These are phyloP conservation scores for Ilex paraguariensis DNA, from an alignment of 305 asterid species.

Conservation along the genomic window DNA sequence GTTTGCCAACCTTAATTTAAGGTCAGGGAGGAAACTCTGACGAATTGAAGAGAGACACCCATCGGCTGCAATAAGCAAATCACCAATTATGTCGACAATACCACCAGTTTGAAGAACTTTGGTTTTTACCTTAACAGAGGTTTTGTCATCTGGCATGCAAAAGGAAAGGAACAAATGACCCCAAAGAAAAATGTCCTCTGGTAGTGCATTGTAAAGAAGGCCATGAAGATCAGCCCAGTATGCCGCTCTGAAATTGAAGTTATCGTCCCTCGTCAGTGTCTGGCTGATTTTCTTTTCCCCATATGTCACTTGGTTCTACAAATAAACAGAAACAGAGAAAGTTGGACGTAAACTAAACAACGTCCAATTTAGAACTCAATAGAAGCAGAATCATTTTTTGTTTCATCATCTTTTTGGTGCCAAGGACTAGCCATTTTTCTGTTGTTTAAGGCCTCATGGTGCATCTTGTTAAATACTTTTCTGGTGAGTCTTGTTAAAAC, in stretches of 20 bases:
- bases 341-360: not conserved
- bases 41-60: constrained; percentile 74
- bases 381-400: too few species aligned
- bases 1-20: constrained; percentile 58
- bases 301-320: constrained; percentile 57
- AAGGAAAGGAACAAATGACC: constrained; percentile 58
- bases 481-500: too few species aligned
- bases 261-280: constrained; percentile 57
- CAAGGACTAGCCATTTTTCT: too few species aligned
- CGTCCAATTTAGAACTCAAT: not conserved
- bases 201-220: constrained; percentile 50
- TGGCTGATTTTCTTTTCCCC: constrained; percentile 47
- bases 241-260: constrained; percentile 65
- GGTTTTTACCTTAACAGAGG: constrained; percentile 32
- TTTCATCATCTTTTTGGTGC: too few species aligned
- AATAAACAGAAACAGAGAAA: constrained; percentile 1
- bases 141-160: constrained; percentile 34
- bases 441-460: too few species aligned
- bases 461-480: too few species aligned
- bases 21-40: constrained; percentile 51
- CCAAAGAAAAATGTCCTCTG: constrained; percentile 50
- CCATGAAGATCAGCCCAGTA: constrained; percentile 79
- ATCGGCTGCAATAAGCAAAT: constrained; percentile 84
- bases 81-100: constrained; percentile 38
- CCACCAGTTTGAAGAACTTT: constrained; percentile 46